Percentiles rank a stretch among this genome's conserved stretches.
phyloP scores from a whole-genome alignment of 352 stramenopile species.

The Phytophthora fragariae region DNA sequence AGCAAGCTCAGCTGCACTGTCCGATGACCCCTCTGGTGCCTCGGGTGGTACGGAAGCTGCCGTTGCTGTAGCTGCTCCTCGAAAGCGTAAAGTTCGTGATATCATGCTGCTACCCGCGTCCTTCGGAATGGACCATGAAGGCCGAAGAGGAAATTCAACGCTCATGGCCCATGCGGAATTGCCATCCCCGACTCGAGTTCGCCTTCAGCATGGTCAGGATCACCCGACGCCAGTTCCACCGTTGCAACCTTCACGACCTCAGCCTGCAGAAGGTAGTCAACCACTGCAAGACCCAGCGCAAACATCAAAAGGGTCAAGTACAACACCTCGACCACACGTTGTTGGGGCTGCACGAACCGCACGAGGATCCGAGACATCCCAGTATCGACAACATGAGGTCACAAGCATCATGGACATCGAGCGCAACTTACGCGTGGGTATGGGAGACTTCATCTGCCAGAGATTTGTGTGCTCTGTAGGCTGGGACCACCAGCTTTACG shows the following conservation, averaged over 20 bases:
- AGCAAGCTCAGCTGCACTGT: constrained; percentile 21
- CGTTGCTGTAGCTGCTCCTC: constrained; percentile 12
- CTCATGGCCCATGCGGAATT: constrained; percentile 51
- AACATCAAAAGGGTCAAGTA: constrained; percentile 11
- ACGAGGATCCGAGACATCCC: constrained; percentile 34
- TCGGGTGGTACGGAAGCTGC: constrained; percentile 9
- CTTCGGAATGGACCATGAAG: constrained; percentile 70
- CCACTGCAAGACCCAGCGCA: constrained; percentile 14
- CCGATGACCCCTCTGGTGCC: constrained; percentile 16
- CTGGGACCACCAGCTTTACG: constrained; percentile 84
- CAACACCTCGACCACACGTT: constrained; percentile 15
- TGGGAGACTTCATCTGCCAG: constrained; percentile 86
- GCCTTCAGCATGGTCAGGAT: constrained; percentile 39
- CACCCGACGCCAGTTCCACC: constrained; percentile 27
- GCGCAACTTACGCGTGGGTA: constrained; percentile 78
- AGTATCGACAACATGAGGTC: constrained; percentile 80
- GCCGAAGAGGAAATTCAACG: constrained; percentile 38
- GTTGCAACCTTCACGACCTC: not conserved
- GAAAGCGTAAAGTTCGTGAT: constrained; percentile 61
- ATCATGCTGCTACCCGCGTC: constrained; percentile 71
- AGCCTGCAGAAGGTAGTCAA: constrained; percentile 9
- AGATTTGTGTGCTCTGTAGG: constrained; percentile 83
- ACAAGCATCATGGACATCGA: constrained; percentile 87
- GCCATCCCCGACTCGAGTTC: constrained; percentile 56
- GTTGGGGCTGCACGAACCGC: constrained; percentile 2